Evolutionary conservation across 2,329 filamentous ascomycete species (phyloP), one percentile per base, ranked within the genome.

Genomic region (Colletotrichum ledebouriae): DNA sequence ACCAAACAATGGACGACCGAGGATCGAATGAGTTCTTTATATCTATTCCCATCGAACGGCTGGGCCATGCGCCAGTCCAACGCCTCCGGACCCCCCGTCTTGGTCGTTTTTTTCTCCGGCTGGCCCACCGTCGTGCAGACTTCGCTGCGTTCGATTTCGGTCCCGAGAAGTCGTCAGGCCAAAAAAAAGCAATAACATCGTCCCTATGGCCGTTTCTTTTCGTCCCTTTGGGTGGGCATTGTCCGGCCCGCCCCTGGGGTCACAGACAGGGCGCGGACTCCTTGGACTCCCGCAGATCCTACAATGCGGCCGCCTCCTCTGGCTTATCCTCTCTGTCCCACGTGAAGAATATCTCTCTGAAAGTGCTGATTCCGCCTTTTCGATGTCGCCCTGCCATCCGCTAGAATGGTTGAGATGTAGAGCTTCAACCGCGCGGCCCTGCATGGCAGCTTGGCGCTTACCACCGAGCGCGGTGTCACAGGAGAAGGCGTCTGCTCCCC

Each of bases 1-100:
- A 2, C 6, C 42, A 50, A 56, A 69, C 25, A 44, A 47, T 41
- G 37, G 61, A 65, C 20, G 65, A 22, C 46, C n/a, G 44, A 49
- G 53, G 66, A 41, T 65, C 61, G 42, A 66, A 66, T n/a, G 37
- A 34, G 53, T 29, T 20, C 56, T 69, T 65, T 69, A 69, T 69
- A 65, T 52, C 49, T 33, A 52, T 17, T 52, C 25, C 12, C 49
- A 50, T 17, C 2, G 15, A 66, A 42, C 62, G 61, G 56, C 34
- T 44, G 59, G 66, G 33, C 53, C 56, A 17, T 41, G 33, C 15
- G 6, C 29, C 49, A 25, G 29, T 3, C 46, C 13, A 46, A 44
- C 15, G 20, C 58, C 20, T 9, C 15, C 25, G 13, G 22, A 1
- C 22, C 34, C 47, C 33, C 25, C 29, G 3, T 50, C 39, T 37